Conservation (phyloP, 768 basidiomycete species). For the Trametes meyenii region DNA sequence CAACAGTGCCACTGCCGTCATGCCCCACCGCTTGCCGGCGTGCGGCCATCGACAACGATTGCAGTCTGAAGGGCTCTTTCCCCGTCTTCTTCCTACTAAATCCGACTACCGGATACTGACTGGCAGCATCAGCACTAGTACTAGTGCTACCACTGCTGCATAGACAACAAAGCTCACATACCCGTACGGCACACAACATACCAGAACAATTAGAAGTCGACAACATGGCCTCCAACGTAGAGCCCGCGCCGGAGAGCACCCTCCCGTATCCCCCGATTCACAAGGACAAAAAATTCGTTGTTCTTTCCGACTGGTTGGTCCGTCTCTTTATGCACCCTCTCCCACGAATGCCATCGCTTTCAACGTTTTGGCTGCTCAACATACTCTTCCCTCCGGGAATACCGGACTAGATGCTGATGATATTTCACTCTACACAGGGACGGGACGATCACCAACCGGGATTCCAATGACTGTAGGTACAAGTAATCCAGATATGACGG, state of each 20-base stretch:
- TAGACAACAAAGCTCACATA: neutral
- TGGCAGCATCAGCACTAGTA: too few species aligned
- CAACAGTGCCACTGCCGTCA: neutral
- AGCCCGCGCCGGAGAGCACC: constrained; percentile 57
- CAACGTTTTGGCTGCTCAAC: too few species aligned
- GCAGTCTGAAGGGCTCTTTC: neutral
- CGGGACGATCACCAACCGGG: constrained; percentile 90
- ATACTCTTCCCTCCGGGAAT: neutral
- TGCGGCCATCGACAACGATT: constrained; percentile 1
- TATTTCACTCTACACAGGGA: constrained; percentile 53
- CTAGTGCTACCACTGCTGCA: too few species aligned
- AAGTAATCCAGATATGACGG: too few species aligned
- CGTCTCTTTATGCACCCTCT: constrained; percentile 12
- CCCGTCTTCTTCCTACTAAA: neutral
- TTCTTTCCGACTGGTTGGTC: constrained; percentile 84
- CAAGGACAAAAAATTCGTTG: constrained; percentile 80
- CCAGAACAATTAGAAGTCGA: neutral
- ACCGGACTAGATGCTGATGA: neutral
- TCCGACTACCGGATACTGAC: neutral
- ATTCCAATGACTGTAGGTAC: constrained; percentile 87
- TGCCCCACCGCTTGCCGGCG: neutral
- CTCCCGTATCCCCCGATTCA: constrained; percentile 83
- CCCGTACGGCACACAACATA: neutral
- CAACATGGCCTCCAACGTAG: constrained; percentile 16
- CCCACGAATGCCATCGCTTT: neutral